Base-by-base conservation (phyloP, 805 yeast genomes). In the Wickerhamiella galacta region DNA sequence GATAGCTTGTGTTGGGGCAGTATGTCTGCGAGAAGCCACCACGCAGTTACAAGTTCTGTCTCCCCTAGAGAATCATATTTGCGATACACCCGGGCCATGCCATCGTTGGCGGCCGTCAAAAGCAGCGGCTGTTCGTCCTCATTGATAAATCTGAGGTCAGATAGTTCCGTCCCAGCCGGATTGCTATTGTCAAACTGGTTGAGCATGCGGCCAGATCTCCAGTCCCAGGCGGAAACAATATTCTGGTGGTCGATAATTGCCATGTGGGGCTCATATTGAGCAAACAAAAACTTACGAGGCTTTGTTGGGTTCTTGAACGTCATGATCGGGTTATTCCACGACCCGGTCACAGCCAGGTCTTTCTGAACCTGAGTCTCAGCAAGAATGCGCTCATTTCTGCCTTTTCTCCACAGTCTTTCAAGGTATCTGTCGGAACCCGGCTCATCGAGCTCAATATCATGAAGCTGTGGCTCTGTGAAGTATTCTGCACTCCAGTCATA, bases 391-490 rank as follows among this genome's bases (percentile, higher is more conserved):
- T 90, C 96, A 49, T 90, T 90, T 44, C 96, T 64, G 47, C 77
- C 78, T 41, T 93, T 66, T 44, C 95, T 66, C 96, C 96, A 90
- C 16, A 80, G 56, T 37, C 92, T 63, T 42, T 71, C 74, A 22
- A 79, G 72, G 45, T 80, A 81, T 41, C 80, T 85, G 37, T 75
- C 70, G 36, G 94, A 80, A 0, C 96, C 96, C 0, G 93, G 90
- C 51, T 83, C 94, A 45, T 87, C 95, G 12, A 72, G 57, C 44
- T 87, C 95, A 34, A 70, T 67, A 37, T 71, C 74, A 8, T 80
- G 72, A 75, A 85, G 75, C 49, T 87, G 96, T 0, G 98, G 95
- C 49, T 85, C 96, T 47, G 85, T 93, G 58, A 87, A 90, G 48
- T 83, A 85, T 52, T 90, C 98, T 38, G 81, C 70, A 31, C 60